Evolutionary conservation across 139 green algal species (phyloP).

Genomic region (Spirogloea muscicola): DNA sequence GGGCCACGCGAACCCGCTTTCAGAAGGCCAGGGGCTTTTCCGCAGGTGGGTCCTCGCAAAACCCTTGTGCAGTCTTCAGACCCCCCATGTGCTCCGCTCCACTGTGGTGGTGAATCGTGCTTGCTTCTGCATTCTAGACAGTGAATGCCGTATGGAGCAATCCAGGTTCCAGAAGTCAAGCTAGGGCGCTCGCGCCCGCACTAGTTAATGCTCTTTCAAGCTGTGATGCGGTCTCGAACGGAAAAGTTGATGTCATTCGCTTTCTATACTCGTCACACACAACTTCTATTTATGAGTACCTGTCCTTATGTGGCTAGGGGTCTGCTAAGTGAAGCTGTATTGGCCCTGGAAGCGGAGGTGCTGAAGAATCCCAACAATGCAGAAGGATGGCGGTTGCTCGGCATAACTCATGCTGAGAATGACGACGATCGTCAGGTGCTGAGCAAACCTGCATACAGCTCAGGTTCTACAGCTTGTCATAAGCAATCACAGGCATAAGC

Average conservation of each 20-base stretch:
- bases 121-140: neutral
- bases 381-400: constrained; percentile 91
- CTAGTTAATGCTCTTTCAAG: neutral
- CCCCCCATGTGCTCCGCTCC: too few relatives aligned
- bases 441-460: neutral
- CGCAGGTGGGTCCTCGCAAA: constrained; percentile 11
- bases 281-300: neutral
- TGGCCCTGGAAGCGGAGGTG: constrained; percentile 93
- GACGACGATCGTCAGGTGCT: constrained; percentile 80
- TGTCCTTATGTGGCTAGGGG: constrained; percentile 51
- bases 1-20: constrained; percentile 64
- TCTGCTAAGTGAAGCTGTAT: constrained; percentile 81
- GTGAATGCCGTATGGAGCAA: neutral
- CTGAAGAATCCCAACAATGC: constrained; percentile 66
- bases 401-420: constrained; percentile 95
- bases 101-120: too few relatives aligned
- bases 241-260: neutral
- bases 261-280: neutral
- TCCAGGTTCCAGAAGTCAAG: neutral
- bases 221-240: neutral
- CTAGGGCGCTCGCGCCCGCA: neutral
- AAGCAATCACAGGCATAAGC: constrained; percentile 52
- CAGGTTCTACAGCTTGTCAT: too few relatives aligned
- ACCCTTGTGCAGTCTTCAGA: too few relatives aligned
- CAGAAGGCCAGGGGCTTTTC: constrained; percentile 79